Evolutionary conservation across 768 basidiomycete species (phyloP).

Genomic region (Leccinum subtestaceum): DNA sequence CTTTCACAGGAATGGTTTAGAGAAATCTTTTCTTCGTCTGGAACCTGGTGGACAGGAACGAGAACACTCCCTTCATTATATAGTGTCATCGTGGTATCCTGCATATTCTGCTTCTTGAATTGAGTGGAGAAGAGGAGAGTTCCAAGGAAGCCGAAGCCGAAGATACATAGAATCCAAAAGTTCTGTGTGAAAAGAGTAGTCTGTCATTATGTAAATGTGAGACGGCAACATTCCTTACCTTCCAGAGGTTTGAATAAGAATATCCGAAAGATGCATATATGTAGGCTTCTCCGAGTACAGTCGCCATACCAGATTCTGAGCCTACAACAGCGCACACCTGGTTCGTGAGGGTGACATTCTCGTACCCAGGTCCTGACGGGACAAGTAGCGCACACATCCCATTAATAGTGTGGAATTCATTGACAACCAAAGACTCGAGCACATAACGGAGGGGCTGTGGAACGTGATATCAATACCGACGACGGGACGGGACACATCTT

Average conservation of each 20-base stretch:
- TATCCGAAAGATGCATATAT: conserved; percentile 32
- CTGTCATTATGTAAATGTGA: neutral
- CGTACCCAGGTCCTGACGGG: conserved; percentile 35
- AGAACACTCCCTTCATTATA: conserved; percentile 15
- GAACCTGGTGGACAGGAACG: neutral
- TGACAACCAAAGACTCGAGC: conserved; percentile 37
- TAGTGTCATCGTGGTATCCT: conserved; percentile 30
- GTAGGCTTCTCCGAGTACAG: conserved; percentile 44
- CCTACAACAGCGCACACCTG: conserved; percentile 45
- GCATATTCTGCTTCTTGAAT: conserved; percentile 26
- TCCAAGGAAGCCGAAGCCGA: conserved; percentile 39
- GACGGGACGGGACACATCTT: conserved; percentile 33
- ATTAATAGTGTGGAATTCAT: conserved; percentile 45
- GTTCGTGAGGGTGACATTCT: conserved; percentile 31
- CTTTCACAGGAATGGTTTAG: neutral
- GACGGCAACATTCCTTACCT: conserved; percentile 31
- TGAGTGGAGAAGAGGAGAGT: conserved; percentile 38
- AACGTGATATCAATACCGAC: conserved; percentile 31
- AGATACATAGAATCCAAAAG: conserved; percentile 44
- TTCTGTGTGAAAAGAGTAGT: conserved; percentile 25
- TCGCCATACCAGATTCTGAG: conserved; percentile 36
- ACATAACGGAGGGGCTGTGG: conserved; percentile 30
- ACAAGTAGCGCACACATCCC: conserved; percentile 36
- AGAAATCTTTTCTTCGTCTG: conserved; percentile 18
- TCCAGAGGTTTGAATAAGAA: conserved; percentile 31